Conservation (phyloP, 2,329 filamentous ascomycete genomes). For the Graphiopsis chlorocephala region DNA sequence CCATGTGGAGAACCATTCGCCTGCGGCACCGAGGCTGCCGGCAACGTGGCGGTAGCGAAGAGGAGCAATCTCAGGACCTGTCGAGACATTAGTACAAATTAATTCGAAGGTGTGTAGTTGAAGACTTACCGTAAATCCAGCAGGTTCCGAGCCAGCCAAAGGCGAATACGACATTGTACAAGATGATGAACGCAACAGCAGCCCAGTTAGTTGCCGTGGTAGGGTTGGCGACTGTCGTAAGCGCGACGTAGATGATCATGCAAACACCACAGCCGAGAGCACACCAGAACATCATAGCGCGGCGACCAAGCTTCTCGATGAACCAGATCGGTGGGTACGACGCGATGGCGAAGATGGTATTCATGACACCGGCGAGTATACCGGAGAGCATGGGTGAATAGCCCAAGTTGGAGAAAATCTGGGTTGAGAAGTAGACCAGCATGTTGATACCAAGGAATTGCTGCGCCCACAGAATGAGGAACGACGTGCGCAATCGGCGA, state of each 20-base stretch:
- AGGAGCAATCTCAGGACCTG: slow-evolving; percentile 37
- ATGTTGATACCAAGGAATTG: slow-evolving; percentile 37
- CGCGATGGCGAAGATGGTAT: slow-evolving; percentile 31
- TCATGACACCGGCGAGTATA: slow-evolving; percentile 30
- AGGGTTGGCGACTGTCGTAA: slow-evolving; percentile 22
- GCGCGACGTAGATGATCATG: slow-evolving; percentile 30
- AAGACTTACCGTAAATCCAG: slow-evolving; percentile 33
- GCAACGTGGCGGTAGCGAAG: slow-evolving; percentile 38
- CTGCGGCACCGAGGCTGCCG: slow-evolving; percentile 36
- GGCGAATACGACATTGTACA: slow-evolving; percentile 31
- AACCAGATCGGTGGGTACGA: slow-evolving; percentile 27
- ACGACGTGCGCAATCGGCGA: slow-evolving; percentile 39
- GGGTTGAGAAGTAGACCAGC: slow-evolving; percentile 33
- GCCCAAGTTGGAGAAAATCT: slow-evolving; percentile 33
- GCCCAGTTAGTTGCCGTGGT: slow-evolving; percentile 27
- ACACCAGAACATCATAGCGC: slow-evolving; percentile 31
- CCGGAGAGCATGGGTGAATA: slow-evolving; percentile 27
- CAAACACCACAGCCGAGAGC: slow-evolving; percentile 28
- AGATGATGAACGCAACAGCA: slow-evolving; percentile 29
- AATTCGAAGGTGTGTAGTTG: no score
- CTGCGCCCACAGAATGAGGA: slow-evolving; percentile 33
- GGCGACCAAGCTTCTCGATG: slow-evolving; percentile 35
- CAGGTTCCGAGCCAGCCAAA: slow-evolving; percentile 35
- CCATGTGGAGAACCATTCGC: slow-evolving; percentile 39
- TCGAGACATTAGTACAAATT: background rate